Evolutionary conservation across 805 yeast genomes (phyloP).

Genomic region (Yarrowia phangngaensis): DNA sequence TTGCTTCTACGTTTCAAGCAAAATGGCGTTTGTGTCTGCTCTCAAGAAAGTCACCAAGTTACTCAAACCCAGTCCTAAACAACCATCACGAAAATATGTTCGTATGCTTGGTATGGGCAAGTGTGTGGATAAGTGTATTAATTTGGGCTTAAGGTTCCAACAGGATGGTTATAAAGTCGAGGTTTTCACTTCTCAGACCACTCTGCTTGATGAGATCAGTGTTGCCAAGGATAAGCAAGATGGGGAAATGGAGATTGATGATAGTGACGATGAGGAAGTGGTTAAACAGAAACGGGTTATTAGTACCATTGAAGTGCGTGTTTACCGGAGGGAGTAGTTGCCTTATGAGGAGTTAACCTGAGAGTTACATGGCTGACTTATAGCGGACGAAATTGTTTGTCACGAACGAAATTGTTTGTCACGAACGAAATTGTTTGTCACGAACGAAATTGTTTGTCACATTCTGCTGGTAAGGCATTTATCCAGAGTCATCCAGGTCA

Average conservation of each 20-base stretch:
- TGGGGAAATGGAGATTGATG: conserved; percentile 8
- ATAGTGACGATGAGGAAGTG: conserved; percentile 32
- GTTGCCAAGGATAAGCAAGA: neutral
- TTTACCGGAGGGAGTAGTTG: conserved; percentile 34
- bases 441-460: too few relatives aligned
- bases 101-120: conserved; percentile 72
- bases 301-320: conserved; percentile 46
- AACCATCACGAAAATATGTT: conserved; percentile 46
- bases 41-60: conserved; percentile 59
- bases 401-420: too few relatives aligned
- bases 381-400: too few relatives aligned
- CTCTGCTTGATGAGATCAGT: conserved; percentile 66
- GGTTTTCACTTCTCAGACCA: conserved; percentile 58
- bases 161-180: conserved; percentile 53
- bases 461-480: too few relatives aligned
- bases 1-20: conserved; percentile 53
- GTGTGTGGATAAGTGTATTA: conserved; percentile 59
- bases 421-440: too few relatives aligned
- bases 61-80: conserved; percentile 45
- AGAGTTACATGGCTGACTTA: too few relatives aligned
- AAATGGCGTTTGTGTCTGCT: conserved; percentile 71
- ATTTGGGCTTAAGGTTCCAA: conserved; percentile 59
- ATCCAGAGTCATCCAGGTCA: too few relatives aligned
- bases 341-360: too few relatives aligned
- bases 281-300: conserved; percentile 41